These are phyloP conservation scores for Verticillium dahliae DNA, from an alignment of 2,329 filamentous ascomycete species.

Conservation along the genomic window DNA sequence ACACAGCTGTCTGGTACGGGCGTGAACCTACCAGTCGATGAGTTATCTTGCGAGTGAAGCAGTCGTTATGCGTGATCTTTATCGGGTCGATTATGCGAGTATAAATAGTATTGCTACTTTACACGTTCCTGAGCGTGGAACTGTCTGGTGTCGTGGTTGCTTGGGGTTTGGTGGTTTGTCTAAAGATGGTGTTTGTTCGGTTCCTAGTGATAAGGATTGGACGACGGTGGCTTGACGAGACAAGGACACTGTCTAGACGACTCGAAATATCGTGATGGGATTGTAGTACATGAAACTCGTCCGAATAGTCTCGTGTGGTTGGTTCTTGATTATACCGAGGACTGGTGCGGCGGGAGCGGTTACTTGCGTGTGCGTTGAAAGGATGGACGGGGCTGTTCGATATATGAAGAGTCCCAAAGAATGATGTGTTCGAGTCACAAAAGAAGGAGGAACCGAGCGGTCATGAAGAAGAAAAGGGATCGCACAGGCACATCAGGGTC, in stretches of 20 bases:
- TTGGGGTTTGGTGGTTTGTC: constrained; percentile 4
- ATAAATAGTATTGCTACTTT: constrained; percentile 11
- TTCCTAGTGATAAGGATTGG: constrained; percentile 34
- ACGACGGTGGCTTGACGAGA: constrained; percentile 29
- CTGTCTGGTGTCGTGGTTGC: not conserved
- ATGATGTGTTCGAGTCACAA: constrained; percentile 33
- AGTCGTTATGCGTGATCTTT: constrained; percentile 2
- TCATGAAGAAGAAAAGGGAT: constrained; percentile 38
- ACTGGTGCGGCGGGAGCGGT: not conserved
- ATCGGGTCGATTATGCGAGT: constrained; percentile 15
- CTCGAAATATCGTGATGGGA: constrained; percentile 20
- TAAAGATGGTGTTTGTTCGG: constrained; percentile 23
- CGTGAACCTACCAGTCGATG: not conserved
- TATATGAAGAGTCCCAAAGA: constrained; percentile 30
- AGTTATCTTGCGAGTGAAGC: constrained; percentile 10
- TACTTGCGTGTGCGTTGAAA: constrained; percentile 23
- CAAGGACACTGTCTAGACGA: constrained; percentile 8
- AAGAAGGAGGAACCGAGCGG: constrained; percentile 44
- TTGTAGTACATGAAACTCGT: constrained; percentile 10
- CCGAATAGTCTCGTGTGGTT: not conserved
- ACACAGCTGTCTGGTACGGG: not conserved
- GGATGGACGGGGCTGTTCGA: constrained; percentile 33
- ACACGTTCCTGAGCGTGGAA: not conserved
- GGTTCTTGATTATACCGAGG: constrained; percentile 9
- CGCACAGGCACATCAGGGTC: constrained; percentile 30